These are phyloP conservation scores for Phaeolepiota aurea DNA, from an alignment of 768 basidiomycete species.

Conservation along the genomic window DNA sequence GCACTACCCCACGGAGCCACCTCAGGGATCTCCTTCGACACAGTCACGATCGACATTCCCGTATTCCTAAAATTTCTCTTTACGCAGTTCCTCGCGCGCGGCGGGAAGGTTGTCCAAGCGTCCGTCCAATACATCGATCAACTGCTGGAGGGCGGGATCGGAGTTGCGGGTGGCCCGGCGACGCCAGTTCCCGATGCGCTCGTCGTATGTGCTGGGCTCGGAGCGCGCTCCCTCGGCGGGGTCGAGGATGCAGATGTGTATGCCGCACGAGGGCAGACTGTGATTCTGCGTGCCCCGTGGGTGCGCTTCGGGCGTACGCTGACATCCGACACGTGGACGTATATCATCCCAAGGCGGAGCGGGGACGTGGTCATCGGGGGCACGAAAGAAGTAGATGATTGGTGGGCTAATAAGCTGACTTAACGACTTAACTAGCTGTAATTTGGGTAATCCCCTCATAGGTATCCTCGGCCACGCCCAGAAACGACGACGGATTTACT, in stretches of 20 bases:
- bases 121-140: constrained; percentile 63
- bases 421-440: too few species aligned
- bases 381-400: constrained; percentile 50
- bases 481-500: constrained; percentile 50
- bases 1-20: constrained; percentile 23
- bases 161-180: constrained; percentile 20
- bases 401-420: too few species aligned
- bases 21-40: constrained; percentile 52
- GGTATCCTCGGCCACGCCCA: constrained; percentile 52
- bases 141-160: constrained; percentile 52
- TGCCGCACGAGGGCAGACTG: constrained; percentile 81
- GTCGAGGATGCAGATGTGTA: constrained; percentile 69
- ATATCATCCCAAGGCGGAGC: constrained; percentile 55
- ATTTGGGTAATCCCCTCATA: constrained; percentile 28
- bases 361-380: constrained; percentile 63
- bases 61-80: constrained; percentile 67
- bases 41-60: constrained; percentile 64
- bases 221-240: constrained; percentile 68
- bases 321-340: constrained; percentile 37
- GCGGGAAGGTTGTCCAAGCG: constrained; percentile 55
- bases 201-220: constrained; percentile 66
- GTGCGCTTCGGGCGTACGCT: constrained; percentile 48
- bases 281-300: constrained; percentile 64
- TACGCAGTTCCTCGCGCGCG: constrained; percentile 49
- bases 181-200: constrained; percentile 39